Conservation (phyloP, 352 stramenopile genomes). For the Globisporangium nagaii region DNA sequence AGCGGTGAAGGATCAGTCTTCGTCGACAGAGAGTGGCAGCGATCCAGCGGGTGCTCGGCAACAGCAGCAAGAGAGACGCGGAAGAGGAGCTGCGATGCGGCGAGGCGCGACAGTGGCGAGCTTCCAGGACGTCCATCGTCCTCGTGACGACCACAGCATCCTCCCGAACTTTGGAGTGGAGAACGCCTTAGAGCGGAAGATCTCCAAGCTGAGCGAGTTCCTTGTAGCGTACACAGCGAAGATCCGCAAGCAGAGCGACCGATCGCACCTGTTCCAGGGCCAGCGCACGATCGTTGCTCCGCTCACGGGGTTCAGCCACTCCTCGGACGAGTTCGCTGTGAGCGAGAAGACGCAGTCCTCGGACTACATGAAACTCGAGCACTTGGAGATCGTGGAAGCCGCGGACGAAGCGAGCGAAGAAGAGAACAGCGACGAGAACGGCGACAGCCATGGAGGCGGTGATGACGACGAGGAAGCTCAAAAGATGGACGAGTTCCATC, state of each 20-base stretch:
- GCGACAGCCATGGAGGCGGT: neutral
- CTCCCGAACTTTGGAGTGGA: neutral
- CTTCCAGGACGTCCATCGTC: neutral
- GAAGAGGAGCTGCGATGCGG: neutral
- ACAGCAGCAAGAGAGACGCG: neutral
- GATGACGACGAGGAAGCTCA: neutral
- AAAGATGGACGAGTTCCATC: neutral
- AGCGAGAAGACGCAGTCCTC: conserved; percentile 5
- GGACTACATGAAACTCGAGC: conserved; percentile 19
- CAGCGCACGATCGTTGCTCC: conserved; percentile 27
- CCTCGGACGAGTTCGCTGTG: conserved; percentile 4
- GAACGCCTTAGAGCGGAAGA: neutral
- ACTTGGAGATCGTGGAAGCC: conserved; percentile 8
- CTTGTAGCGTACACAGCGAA: conserved; percentile 25
- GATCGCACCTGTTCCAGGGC: conserved; percentile 23
- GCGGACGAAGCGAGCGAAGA: neutral
- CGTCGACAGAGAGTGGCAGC: neutral
- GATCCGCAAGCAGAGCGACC: conserved; percentile 16
- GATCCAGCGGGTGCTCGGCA: neutral
- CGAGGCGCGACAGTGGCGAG: neutral
- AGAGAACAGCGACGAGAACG: neutral
- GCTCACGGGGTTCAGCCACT: conserved; percentile 19
- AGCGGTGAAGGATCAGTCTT: conserved; percentile 4
- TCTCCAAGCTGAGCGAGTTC: conserved; percentile 22
- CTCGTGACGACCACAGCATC: neutral